Conservation (phyloP, 129 eudicot species). For the Gnaphalium uliginosum region DNA sequence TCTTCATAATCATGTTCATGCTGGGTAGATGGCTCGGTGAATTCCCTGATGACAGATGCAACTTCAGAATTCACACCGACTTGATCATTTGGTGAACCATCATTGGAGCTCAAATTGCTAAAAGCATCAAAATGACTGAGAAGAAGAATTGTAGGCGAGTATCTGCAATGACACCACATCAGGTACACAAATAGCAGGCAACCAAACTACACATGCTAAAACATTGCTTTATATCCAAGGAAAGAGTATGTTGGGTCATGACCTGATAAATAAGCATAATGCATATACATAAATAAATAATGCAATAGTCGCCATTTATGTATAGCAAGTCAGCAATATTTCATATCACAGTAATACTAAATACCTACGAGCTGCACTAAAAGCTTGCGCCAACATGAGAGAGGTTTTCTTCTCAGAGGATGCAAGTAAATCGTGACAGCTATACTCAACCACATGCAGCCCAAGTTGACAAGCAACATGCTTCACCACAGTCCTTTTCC, state of each 20-base stretch:
- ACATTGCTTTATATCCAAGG: constrained; percentile 2
- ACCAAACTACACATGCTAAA: constrained; percentile 4
- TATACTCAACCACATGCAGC: constrained; percentile 86
- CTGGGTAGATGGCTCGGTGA: constrained; percentile 60
- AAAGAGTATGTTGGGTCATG: not conserved
- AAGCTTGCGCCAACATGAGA: constrained; percentile 70
- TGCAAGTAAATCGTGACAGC: constrained; percentile 67
- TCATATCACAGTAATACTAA: constrained; percentile 10
- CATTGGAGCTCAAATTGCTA: constrained; percentile 56
- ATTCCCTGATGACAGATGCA: constrained; percentile 77
- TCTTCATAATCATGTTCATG: constrained; percentile 45
- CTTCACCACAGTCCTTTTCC: constrained; percentile 86
- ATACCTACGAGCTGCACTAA: constrained; percentile 81
- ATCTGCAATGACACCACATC: constrained; percentile 46
- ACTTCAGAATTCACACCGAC: constrained; percentile 74
- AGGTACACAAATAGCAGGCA: constrained; percentile 14
- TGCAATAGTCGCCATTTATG: not conserved
- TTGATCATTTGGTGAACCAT: constrained; percentile 78
- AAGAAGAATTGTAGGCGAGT: constrained; percentile 86
- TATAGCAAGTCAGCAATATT: not conserved
- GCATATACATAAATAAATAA: constrained; percentile 5
- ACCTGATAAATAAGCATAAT: constrained; percentile 3
- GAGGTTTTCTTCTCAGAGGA: constrained; percentile 81
- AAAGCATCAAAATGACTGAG: constrained; percentile 89
- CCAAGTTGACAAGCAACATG: constrained; percentile 81